A percentile compares a stretch with the other conserved stretches of the same genome.
Conservation (phyloP, 2,329 filamentous ascomycete genomes). For the Aspergillus sp. region DNA sequence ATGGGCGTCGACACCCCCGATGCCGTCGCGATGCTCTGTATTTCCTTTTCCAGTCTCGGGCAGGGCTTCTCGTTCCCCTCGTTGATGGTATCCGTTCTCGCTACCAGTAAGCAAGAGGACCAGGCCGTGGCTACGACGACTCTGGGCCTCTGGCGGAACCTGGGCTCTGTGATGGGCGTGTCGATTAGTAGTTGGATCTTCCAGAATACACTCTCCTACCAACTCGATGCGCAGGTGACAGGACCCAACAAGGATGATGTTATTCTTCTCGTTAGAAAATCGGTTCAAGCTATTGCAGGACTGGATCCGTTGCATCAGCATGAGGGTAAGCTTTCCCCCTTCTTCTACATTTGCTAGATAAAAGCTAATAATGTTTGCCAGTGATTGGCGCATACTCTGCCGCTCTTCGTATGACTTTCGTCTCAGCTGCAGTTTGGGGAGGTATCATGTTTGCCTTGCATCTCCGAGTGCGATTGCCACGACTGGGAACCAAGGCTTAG, state of each 20-base stretch:
- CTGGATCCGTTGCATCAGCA: conserved; percentile 41
- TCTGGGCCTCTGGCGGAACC: conserved; percentile 64
- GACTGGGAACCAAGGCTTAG: conserved; percentile 21
- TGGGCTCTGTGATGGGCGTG: conserved; percentile 71
- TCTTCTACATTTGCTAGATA: no score
- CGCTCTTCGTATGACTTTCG: conserved; percentile 33
- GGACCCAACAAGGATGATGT: conserved; percentile 54
- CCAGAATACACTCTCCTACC: conserved; percentile 63
- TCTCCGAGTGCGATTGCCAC: conserved; percentile 28
- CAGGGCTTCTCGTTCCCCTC: conserved; percentile 63
- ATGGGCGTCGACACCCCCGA: conserved; percentile 51
- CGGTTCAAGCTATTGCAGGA: conserved; percentile 44
- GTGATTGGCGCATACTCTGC: conserved; percentile 33
- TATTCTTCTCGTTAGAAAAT: conserved; percentile 47
- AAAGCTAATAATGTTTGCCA: conserved; percentile 5
- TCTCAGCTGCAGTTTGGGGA: conserved; percentile 33
- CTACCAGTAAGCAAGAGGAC: conserved; percentile 54
- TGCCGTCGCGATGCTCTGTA: conserved; percentile 51
- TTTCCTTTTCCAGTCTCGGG: conserved; percentile 55
- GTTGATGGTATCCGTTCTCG: conserved; percentile 60
- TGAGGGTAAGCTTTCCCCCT: conserved; percentile 40
- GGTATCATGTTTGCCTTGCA: conserved; percentile 29
- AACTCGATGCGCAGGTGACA: conserved; percentile 55
- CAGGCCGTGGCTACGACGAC: conserved; percentile 68
- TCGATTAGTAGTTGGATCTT: conserved; percentile 66